phyloP scores from a whole-genome alignment of 2,329 filamentous ascomycete species.

The Fusarium guadeloupense region DNA sequence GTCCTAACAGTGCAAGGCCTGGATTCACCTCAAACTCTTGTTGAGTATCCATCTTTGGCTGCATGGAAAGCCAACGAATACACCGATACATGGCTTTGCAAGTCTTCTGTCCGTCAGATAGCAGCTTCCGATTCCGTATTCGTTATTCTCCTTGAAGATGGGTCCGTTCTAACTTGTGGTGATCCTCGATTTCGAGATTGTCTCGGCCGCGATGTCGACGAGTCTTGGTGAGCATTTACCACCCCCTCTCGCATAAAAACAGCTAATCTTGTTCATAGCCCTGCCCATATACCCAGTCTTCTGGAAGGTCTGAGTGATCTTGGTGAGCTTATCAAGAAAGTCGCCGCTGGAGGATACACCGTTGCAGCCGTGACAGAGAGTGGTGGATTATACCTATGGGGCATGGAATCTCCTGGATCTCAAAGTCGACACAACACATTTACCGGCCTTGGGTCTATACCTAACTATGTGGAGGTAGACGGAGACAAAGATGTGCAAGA shows the following conservation, averaged over 20 bases:
- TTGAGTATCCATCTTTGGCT: constrained; percentile 37
- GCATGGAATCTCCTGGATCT: constrained; percentile 45
- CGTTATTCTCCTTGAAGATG: constrained; percentile 54
- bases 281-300: constrained; percentile 56
- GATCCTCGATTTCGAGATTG: constrained; percentile 66
- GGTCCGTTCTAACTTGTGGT: constrained; percentile 63
- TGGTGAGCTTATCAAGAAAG: constrained; percentile 60
- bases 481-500: constrained; percentile 63
- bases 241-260: neutral
- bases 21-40: constrained; percentile 11
- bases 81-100: constrained; percentile 36
- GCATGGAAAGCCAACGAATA: constrained; percentile 20
- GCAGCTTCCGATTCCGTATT: constrained; percentile 61
- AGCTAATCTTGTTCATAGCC: constrained; percentile 45
- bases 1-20: constrained; percentile 1
- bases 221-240: constrained; percentile 45
- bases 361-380: constrained; percentile 66
- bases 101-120: constrained; percentile 50
- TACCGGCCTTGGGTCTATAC: constrained; percentile 44
- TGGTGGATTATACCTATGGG: constrained; percentile 70
- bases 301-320: constrained; percentile 63
- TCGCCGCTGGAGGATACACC: constrained; percentile 66
- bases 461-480: constrained; percentile 58
- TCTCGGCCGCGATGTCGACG: constrained; percentile 61
- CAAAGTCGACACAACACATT: constrained; percentile 48